Evolutionary conservation across 2,329 filamentous ascomycete genomes (phyloP).

Genomic region (Aquanectria penicillioides): DNA sequence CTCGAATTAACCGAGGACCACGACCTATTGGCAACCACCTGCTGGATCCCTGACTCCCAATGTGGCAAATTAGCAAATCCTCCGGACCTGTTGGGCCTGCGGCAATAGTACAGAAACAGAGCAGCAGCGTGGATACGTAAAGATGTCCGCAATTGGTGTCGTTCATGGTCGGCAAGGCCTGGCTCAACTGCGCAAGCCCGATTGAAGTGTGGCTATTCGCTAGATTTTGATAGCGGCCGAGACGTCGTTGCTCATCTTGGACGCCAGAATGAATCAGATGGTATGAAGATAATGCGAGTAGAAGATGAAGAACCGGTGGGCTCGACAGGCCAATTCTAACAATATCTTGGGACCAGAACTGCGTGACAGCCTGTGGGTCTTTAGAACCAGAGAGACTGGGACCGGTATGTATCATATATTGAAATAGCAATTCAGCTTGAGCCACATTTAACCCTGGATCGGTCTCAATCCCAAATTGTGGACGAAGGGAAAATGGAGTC

Average conservation of each 20-base stretch:
- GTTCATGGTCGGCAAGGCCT: background rate
- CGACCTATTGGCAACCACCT: background rate
- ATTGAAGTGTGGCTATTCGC: background rate
- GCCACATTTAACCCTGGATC: background rate
- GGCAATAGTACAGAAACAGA: conserved; percentile 5
- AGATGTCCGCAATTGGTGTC: background rate
- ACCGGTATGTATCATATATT: conserved; percentile 1
- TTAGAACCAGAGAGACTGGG: background rate
- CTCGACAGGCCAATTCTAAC: background rate
- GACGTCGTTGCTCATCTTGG: too few species aligned
- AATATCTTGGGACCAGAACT: background rate
- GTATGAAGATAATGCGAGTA: background rate
- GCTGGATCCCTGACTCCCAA: background rate
- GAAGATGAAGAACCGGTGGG: background rate
- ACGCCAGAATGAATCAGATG: background rate
- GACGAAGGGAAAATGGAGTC: background rate
- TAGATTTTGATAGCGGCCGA: background rate
- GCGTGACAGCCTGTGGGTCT: background rate
- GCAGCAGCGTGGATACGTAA: conserved; percentile 8
- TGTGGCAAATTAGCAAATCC: conserved; percentile 1
- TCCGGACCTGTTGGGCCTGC: background rate
- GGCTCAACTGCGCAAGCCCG: background rate
- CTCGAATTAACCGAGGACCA: background rate
- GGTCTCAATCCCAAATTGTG: background rate
- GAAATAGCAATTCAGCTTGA: conserved; percentile 1